phyloP scores from a whole-genome alignment of 805 yeast species.

The Ogataea methylovora region DNA sequence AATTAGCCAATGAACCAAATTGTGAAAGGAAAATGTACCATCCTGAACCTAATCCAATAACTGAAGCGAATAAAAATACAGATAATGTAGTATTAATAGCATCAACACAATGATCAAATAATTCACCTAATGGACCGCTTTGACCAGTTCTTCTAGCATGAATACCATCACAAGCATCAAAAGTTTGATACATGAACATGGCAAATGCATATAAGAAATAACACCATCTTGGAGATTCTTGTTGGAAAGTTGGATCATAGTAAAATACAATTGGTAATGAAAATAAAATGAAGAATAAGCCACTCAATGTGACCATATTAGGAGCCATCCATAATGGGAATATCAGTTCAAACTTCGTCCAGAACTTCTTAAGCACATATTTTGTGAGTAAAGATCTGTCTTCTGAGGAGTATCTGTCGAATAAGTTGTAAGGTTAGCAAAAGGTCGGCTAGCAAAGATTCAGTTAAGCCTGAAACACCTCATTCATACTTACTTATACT shows the following conservation, averaged over 20 bases:
- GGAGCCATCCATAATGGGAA: conserved; percentile 93
- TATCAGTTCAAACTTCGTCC: conserved; percentile 62
- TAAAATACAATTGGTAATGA: conserved; percentile 61
- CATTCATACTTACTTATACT: conserved; percentile 35
- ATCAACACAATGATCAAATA: conserved; percentile 83
- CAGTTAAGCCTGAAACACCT: no score
- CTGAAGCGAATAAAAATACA: conserved; percentile 64
- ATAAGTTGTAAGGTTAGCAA: neutral
- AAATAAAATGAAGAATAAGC: conserved; percentile 61
- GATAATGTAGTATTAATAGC: conserved; percentile 70
- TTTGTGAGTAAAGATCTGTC: conserved; percentile 77
- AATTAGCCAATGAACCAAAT: conserved; percentile 70
- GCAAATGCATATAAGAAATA: conserved; percentile 75
- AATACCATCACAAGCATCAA: conserved; percentile 93
- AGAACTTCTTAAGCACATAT: conserved; percentile 73
- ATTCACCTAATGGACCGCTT: conserved; percentile 88
- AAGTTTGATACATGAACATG: conserved; percentile 84
- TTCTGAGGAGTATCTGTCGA: conserved; percentile 52
- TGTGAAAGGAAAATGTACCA: conserved; percentile 55
- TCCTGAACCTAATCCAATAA: conserved; percentile 68
- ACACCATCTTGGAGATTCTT: conserved; percentile 66
- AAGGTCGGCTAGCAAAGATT: neutral
- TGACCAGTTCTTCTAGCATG: conserved; percentile 96
- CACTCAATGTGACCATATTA: conserved; percentile 76
- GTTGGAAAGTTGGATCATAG: conserved; percentile 61